Base-by-base conservation (phyloP, 202 grass and related monocot species). In the Zizania palustris region DNA sequence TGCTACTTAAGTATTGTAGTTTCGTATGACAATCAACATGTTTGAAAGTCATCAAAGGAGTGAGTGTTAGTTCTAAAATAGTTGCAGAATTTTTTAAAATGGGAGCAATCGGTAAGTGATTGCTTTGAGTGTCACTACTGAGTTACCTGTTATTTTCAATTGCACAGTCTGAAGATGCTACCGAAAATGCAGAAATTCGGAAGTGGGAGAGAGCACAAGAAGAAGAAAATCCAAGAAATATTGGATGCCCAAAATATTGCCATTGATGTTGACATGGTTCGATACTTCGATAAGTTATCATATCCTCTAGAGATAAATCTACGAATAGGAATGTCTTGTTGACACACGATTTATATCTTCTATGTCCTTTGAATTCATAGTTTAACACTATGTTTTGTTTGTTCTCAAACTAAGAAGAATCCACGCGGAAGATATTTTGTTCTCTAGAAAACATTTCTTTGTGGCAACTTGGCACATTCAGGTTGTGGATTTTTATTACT, bases 201-300 rank as follows among this genome's bases (percentile, higher is more conserved):
- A 93, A 93, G 81, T 73, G 84, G 45, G 90, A 93, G 56, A 75
- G 65, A 65, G 60, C 72, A 93, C 39, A 87, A 82, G 66, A 53
- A 71, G 60, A 93, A 93, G 72, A 93, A 89, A 79, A 67, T 93
- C 22, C 76, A 87, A 60, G 63, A 93, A 69, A 89, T 93, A 82
- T 45, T 93, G 63, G 72, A 42, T 21, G 16, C 72, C 15, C 90
- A 93, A 71, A 93, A 93, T 84, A 87, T 84, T 74, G 55, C 76
- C 59, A 89, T 93, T 39, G 84, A 93, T 69, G 90, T 83, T 54
- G 90, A 89, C 67, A 93, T 93, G 90, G 90, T 93, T 71, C 13
- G 62, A n/a, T n/a, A n/a, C n/a, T n/a, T n/a, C n/a, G n/a, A 76
- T 39, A 28, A 19, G 1, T 50, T 39, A 28, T 49, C 19, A 18